Conservation (phyloP, 1,284 basidiomycete species). For the Mrakiaceae sp. region DNA sequence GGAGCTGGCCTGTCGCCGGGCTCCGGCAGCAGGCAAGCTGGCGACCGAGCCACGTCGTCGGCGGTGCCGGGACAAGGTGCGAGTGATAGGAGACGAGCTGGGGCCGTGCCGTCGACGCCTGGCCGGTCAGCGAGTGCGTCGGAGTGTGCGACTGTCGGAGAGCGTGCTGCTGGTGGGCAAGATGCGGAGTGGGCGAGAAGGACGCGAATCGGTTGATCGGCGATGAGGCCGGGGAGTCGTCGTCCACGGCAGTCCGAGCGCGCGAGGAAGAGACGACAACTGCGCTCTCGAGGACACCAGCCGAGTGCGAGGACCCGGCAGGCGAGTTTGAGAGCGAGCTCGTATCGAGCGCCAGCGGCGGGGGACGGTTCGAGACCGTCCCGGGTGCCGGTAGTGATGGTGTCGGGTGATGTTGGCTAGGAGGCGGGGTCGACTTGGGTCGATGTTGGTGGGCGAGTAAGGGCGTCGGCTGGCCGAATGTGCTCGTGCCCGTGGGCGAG, state of each 20-base stretch:
- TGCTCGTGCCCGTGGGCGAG: too few species aligned
- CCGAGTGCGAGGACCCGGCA: background rate
- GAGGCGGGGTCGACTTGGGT: too few species aligned
- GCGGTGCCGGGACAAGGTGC: background rate
- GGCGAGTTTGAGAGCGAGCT: background rate
- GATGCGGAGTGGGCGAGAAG: slow-evolving; percentile 3
- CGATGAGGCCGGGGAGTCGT: slow-evolving; percentile 13
- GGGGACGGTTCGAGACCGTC: background rate
- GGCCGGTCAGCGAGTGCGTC: background rate
- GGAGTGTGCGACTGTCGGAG: background rate
- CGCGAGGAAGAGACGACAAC: background rate
- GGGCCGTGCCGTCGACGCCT: background rate
- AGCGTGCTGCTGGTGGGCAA: slow-evolving; percentile 26
- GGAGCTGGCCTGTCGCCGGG: background rate
- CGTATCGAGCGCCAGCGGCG: slow-evolving; percentile 3
- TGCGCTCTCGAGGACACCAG: background rate
- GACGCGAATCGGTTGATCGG: slow-evolving; percentile 9
- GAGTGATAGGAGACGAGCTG: slow-evolving; percentile 5
- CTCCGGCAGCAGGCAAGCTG: background rate
- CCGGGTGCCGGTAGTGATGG: background rate
- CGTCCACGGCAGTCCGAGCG: background rate
- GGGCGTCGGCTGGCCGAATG: too few species aligned
- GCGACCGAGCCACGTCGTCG: background rate
- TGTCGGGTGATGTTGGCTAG: too few species aligned
- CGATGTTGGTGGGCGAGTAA: too few species aligned